Conservation (phyloP, 106 monocot genomes). For the Allium cepa region DNA sequence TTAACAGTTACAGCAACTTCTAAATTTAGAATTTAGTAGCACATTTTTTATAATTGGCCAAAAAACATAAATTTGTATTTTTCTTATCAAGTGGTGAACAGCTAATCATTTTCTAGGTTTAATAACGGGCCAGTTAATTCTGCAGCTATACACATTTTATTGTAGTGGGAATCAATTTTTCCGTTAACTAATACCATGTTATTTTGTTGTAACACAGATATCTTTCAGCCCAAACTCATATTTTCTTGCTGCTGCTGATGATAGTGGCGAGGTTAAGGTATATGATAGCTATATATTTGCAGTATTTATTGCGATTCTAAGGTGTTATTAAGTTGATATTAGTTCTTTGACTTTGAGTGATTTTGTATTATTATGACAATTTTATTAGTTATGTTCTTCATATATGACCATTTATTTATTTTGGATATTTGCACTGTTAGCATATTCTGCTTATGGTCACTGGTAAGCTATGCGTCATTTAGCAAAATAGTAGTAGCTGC, state of each 20-base stretch:
- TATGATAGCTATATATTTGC: neutral
- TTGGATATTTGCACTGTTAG: neutral
- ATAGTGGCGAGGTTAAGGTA: conserved; percentile 90
- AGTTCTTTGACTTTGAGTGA: conserved; percentile 1
- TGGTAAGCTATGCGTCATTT: too few species aligned
- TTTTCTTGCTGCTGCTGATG: conserved; percentile 89
- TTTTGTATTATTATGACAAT: neutral
- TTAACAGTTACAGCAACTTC: too few species aligned
- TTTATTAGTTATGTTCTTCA: neutral
- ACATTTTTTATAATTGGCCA: too few species aligned
- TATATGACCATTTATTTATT: neutral
- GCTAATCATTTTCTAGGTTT: too few species aligned
- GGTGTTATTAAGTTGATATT: neutral
- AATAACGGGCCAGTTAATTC: too few species aligned
- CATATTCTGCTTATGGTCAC: too few species aligned
- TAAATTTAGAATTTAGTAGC: too few species aligned
- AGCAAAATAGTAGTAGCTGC: neutral
- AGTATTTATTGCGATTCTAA: neutral
- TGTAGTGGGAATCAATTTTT: too few species aligned
- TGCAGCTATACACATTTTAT: too few species aligned
- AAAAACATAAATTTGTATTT: too few species aligned
- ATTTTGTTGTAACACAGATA: conserved; percentile 31
- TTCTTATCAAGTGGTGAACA: too few species aligned
- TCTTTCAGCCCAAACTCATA: conserved; percentile 51
- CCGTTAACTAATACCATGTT: too few species aligned